A percentile compares a stretch with the other conserved stretches of the same genome.
Evolutionary conservation across 2,329 filamentous ascomycete species (phyloP).

Genomic region (Monosporascus sp.): DNA sequence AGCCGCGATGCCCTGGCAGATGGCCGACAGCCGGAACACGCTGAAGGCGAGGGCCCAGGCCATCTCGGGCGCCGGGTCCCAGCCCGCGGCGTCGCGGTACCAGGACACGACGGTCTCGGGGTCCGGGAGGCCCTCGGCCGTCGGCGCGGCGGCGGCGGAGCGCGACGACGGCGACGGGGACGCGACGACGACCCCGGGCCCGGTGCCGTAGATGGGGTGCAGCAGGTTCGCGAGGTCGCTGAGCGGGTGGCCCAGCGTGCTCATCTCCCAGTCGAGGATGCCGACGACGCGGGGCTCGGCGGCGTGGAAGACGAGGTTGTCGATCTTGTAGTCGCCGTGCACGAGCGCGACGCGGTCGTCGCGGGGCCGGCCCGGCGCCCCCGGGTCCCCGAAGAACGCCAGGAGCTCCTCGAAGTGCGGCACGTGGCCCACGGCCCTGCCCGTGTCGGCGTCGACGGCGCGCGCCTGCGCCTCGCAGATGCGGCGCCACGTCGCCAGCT

Average conservation of each 20-base stretch:
- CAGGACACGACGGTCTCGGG: constrained; percentile 53
- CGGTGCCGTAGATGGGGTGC: constrained; percentile 41
- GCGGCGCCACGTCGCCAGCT: constrained; percentile 75
- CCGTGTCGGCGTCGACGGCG: constrained; percentile 71
- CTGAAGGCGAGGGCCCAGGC: constrained; percentile 59
- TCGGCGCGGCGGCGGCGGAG: constrained; percentile 46
- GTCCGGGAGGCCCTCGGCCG: constrained; percentile 57
- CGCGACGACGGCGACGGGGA: constrained; percentile 19
- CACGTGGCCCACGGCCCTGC: constrained; percentile 71
- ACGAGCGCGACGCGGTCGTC: constrained; percentile 81
- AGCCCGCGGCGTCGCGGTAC: constrained; percentile 66
- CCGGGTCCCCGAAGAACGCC: constrained; percentile 63
- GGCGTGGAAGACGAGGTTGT: constrained; percentile 85
- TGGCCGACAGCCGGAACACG: constrained; percentile 55
- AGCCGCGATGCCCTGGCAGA: constrained; percentile 86
- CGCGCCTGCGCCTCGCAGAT: constrained; percentile 75
- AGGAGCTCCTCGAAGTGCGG: constrained; percentile 80
- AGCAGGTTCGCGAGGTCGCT: constrained; percentile 83
- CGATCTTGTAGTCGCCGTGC: constrained; percentile 96
- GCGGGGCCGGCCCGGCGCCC: constrained; percentile 58
- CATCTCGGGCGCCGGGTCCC: constrained; percentile 54
- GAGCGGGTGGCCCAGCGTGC: constrained; percentile 91
- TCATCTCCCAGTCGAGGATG: constrained; percentile 98
- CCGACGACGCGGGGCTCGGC: constrained; percentile 85
- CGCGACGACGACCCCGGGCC: constrained; percentile 12